Evolutionary conservation across 148 eudicot genomes (phyloP), one percentile per base, ranked within the genome.

Genomic region (Chenopodium album): DNA sequence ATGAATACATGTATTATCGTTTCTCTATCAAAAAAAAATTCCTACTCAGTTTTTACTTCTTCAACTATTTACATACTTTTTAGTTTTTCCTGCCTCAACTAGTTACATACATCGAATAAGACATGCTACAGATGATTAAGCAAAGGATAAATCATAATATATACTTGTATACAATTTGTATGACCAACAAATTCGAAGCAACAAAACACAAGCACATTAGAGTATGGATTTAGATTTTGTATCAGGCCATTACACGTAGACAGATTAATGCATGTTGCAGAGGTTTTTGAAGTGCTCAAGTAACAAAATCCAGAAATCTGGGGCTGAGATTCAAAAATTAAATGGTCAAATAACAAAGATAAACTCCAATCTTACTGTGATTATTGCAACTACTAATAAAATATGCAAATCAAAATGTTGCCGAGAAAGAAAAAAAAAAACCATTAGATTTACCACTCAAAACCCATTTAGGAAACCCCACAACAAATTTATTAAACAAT

Each of bases 401-500:
- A 4, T 1, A 6, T 11, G 50, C 2, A 50, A 65, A 63, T 32
- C 19, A 78, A 14, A 74, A 29, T 23, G 44, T 72, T 19, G n/a
- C 13, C 29, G 48, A 23, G 32, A 16, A 59, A 69, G 7, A 52
- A 10, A 52, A 17, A 63, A 63, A 4, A 63, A 63, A 5, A 3
- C 1, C 72, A 80, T 29, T 9, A 56, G 22, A 56, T 56, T 56
- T 44, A 29, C 71, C 28, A 32, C 83, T 65, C 72, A 29, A 63
- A 81, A 64, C 59, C 72, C 26, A 62, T 48, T 56, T 17, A 70
- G 50, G 32, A 56, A 79, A 79, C 75, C 76, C 67, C 64, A n/a
- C 9, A n/a, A 9, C 50, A 23, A 71, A 56, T 69, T 16, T 26
- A n/a, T 8, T 72, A 29, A 54, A 16, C 47, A 5, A 75, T 16